These are phyloP conservation scores for Yamadazyma endophytica DNA, from an alignment of 805 yeast genomes.

Conservation along the genomic window DNA sequence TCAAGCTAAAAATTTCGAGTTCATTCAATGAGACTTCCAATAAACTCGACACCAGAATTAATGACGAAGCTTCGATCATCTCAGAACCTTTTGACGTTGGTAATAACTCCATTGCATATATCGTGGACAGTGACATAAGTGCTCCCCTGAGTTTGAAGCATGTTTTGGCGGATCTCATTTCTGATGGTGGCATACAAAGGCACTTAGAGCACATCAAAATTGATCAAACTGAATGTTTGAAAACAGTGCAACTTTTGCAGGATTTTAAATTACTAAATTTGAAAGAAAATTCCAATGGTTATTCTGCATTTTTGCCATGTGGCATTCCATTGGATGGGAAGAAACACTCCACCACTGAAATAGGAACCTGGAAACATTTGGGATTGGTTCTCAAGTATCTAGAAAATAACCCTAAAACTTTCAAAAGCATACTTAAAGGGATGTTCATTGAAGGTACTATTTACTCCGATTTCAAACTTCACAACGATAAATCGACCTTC, in stretches of 20 bases:
- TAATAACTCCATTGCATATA: slow-evolving; percentile 57
- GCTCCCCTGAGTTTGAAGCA: slow-evolving; percentile 63
- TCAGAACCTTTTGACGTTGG: slow-evolving; percentile 49
- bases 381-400: slow-evolving; percentile 61
- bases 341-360: slow-evolving; percentile 1
- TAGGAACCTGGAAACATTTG: slow-evolving; percentile 52
- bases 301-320: slow-evolving; percentile 76
- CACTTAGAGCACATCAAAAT: slow-evolving; percentile 26
- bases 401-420: slow-evolving; percentile 44
- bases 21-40: slow-evolving; percentile 6
- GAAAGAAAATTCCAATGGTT: slow-evolving; percentile 53
- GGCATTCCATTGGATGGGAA: slow-evolving; percentile 24
- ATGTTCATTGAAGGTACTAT: slow-evolving; percentile 58
- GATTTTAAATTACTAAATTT: slow-evolving; percentile 50
- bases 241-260: slow-evolving; percentile 55
- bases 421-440: slow-evolving; percentile 52
- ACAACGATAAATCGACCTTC: slow-evolving; percentile 12
- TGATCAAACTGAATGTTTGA: slow-evolving; percentile 51
- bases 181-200: slow-evolving; percentile 25
- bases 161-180: slow-evolving; percentile 50
- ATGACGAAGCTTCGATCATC: slow-evolving; percentile 51
- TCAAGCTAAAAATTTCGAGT: slow-evolving; percentile 31
- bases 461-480: slow-evolving; percentile 55
- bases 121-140: slow-evolving; percentile 55
- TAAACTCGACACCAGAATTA: slow-evolving; percentile 33